Evolutionary conservation across 768 basidiomycete genomes (phyloP).

Genomic region (Boletus rex-veris): DNA sequence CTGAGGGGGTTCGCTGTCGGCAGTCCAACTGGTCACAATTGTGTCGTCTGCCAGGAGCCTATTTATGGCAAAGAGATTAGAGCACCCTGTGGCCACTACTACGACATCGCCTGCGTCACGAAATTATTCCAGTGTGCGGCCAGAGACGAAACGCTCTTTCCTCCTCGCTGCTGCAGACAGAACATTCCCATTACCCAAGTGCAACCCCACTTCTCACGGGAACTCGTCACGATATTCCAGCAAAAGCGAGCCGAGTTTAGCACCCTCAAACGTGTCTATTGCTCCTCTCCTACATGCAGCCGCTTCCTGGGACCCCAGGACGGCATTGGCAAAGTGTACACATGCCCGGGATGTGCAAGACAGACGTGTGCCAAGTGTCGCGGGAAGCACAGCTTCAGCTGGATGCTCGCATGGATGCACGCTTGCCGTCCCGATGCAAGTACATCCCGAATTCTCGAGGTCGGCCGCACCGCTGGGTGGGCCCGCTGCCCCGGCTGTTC

Average conservation of each 20-base stretch:
- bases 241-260: not conserved
- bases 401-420: not conserved
- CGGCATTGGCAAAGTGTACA: not conserved
- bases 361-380: not conserved
- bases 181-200: conserved; percentile 28
- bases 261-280: not conserved
- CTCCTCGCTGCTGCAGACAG: conserved; percentile 38
- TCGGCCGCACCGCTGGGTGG: not conserved
- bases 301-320: not conserved
- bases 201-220: not conserved
- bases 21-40: conserved; percentile 29
- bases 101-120: conserved; percentile 33
- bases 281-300: not conserved
- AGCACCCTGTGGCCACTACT: conserved; percentile 35
- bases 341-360: not conserved
- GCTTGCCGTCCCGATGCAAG: not conserved
- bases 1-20: not conserved
- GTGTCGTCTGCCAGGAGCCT: conserved; percentile 35
- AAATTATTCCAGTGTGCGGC: conserved; percentile 35
- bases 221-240: not conserved
- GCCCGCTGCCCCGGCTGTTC: not conserved
- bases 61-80: conserved; percentile 27
- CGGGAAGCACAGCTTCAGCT: not conserved
- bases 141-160: conserved; percentile 39
- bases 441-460: not conserved